Evolutionary conservation across 2,329 filamentous ascomycete species (phyloP), one percentile per base, ranked within the genome.

Genomic region (Fusarium anthophilum): DNA sequence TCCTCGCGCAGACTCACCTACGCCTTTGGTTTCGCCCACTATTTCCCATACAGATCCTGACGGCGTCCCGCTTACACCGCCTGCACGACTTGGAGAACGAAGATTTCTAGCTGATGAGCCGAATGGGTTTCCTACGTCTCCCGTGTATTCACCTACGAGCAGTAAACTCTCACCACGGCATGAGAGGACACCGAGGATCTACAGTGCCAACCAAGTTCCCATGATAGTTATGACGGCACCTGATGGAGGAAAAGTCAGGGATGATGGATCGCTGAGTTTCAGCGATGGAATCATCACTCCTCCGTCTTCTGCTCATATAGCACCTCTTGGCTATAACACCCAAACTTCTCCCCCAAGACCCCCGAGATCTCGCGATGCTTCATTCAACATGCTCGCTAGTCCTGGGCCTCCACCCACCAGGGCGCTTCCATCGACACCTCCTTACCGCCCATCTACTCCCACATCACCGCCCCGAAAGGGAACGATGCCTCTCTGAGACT

Each of bases 21-120:
- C 84, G 20, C 84, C 84, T 6, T 78, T 87, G 1, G 83, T 85
- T 48, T 83, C 85, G 2, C 81, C 85, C 0, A 77, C 80, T 2
- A 65, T 77, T 13, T 82, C 82, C 1, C 73, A 75, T 28, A 41
- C 70, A 5, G 76, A 72, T 18, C 43, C 64, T 13, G 75, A 78
- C 15, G 66, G 68, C 5, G 60, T 70, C 5, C 81, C 81, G 0
- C 73, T 86, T 30, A 86, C 84, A 1, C 86, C 87, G 2, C 87
- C 87, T 1, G 83, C 84, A 5, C 83, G 86, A 24, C 82, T 89
- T 5, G 82, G 84, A 58, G 86, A 88, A 57, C 83, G 87, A 11
- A 84, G 79, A 41, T 81, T 86, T 54, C 82, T 64, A 10, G 41
- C 50, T 7, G 57, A 73, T 37, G 43, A 63, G 41, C 76, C 57